phyloP scores from a whole-genome alignment of 306 rosid species.

The Cucurbita moschata region DNA sequence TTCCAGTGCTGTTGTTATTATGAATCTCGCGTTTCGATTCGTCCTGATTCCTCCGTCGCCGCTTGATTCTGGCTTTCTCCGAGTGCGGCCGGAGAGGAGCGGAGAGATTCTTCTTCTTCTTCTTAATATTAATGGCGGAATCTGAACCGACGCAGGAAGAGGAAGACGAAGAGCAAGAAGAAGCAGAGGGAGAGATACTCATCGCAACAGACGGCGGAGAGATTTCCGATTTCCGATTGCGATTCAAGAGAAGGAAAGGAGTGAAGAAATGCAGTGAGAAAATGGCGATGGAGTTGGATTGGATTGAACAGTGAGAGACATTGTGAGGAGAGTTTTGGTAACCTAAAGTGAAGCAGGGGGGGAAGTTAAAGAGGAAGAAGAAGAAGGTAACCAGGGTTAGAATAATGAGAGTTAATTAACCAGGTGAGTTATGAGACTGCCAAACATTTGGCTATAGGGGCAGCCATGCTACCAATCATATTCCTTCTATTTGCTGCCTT shows the following conservation, averaged over 20 bases:
- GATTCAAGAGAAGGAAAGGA: not conserved
- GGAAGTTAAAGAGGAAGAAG: not conserved
- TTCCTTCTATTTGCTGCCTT: conserved; percentile 19
- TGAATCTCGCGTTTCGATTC: conserved; percentile 16
- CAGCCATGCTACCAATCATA: conserved; percentile 85
- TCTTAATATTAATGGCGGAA: too few relatives aligned
- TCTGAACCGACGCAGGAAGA: not conserved
- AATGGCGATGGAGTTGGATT: not conserved
- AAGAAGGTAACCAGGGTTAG: conserved; percentile 3
- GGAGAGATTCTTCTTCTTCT: not conserved
- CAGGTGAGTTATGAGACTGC: conserved; percentile 26
- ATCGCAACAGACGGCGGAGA: conserved; percentile 14
- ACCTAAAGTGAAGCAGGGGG: conserved; percentile 39
- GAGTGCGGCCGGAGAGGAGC: not conserved
- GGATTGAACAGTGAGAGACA: not conserved
- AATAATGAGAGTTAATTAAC: conserved; percentile 30
- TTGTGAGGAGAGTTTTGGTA: conserved; percentile 20
- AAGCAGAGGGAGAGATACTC: conserved; percentile 61
- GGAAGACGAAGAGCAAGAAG: conserved; percentile 35
- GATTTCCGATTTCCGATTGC: not conserved
- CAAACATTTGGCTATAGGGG: conserved; percentile 53
- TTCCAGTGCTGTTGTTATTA: not conserved
- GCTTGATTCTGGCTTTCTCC: conserved; percentile 14
- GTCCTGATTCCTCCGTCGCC: conserved; percentile 17
- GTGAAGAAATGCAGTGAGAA: not conserved